These are phyloP conservation scores for Calocybe gangraenosa DNA, from an alignment of 768 basidiomycete genomes.

Conservation along the genomic window DNA sequence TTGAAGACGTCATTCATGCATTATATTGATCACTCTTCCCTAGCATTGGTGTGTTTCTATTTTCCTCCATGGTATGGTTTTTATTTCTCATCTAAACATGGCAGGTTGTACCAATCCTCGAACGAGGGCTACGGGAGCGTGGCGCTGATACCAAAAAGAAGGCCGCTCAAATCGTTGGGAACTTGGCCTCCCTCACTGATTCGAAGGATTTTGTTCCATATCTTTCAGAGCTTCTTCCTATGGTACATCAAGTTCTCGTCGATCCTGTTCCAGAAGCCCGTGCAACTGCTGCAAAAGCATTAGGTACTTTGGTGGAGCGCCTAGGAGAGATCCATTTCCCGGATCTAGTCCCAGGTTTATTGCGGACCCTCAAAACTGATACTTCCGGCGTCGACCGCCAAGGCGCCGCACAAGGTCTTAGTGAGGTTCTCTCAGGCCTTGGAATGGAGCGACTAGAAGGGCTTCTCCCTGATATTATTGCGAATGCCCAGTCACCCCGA, in stretches of 20 bases:
- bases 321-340: constrained; percentile 95
- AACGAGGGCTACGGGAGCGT: constrained; percentile 87
- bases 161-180: constrained; percentile 97
- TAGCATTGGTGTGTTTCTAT: constrained; percentile 68
- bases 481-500: constrained; percentile 83
- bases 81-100: neutral
- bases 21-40: constrained; percentile 94
- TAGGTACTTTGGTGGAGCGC: constrained; percentile 95
- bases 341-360: constrained; percentile 84
- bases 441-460: constrained; percentile 98
- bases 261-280: constrained; percentile 98
- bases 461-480: constrained; percentile 89
- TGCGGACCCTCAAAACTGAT: constrained; percentile 87
- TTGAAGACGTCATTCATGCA: constrained; percentile 96
- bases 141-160: constrained; percentile 94
- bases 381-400: constrained; percentile 95
- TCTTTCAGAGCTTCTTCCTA: constrained; percentile 79
- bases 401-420: constrained; percentile 95
- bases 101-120: constrained; percentile 91
- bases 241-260: constrained; percentile 88
- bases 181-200: constrained; percentile 85
- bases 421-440: constrained; percentile 90
- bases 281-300: constrained; percentile 93
- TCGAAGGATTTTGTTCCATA: constrained; percentile 94
- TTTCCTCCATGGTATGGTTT: neutral